These are phyloP conservation scores for Ganoderma boninense DNA, from an alignment of 1,284 basidiomycete genomes.

Conservation along the genomic window DNA sequence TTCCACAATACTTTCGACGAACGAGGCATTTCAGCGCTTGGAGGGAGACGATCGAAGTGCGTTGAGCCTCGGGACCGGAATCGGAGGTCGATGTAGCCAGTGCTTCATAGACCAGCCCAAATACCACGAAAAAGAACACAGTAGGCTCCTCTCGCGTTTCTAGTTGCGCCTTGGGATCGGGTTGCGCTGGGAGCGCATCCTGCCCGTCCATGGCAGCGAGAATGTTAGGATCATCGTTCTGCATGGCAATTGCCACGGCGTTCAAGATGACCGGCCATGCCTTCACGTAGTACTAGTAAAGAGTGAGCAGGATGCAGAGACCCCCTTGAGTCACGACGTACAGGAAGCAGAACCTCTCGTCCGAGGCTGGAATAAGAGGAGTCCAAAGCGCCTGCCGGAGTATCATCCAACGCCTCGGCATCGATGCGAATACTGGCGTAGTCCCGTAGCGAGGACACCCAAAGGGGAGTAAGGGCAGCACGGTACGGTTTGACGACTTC, in stretches of 20 bases:
- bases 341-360: slow-evolving; percentile 89
- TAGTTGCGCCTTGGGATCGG: slow-evolving; percentile 34
- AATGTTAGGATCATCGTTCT: slow-evolving; percentile 72
- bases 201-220: slow-evolving; percentile 86
- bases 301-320: slow-evolving; percentile 7
- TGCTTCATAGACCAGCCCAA: slow-evolving; percentile 93
- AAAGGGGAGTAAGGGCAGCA: slow-evolving; percentile 79
- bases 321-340: slow-evolving; percentile 48
- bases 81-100: slow-evolving; percentile 73
- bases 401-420: slow-evolving; percentile 80
- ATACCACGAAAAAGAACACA: slow-evolving; percentile 88
- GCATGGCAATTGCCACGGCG: slow-evolving; percentile 87
- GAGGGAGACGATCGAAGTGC: slow-evolving; percentile 72
- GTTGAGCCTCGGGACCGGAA: slow-evolving; percentile 48
- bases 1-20: slow-evolving; percentile 82
- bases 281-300: slow-evolving; percentile 84
- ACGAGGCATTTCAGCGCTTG: slow-evolving; percentile 85
- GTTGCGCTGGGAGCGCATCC: slow-evolving; percentile 45
- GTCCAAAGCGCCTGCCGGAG: slow-evolving; percentile 77
- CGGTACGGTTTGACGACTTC: slow-evolving; percentile 89
- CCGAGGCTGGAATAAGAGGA: slow-evolving; percentile 88
- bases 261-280: slow-evolving; percentile 89
- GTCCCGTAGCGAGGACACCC: slow-evolving; percentile 91
- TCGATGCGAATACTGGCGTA: slow-evolving; percentile 93
- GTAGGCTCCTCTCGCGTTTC: slow-evolving; percentile 74